Evolutionary conservation across 176 grass and related monocot genomes (phyloP), one percentile per base, ranked within the genome.

Genomic region (Luzula sylvatica): DNA sequence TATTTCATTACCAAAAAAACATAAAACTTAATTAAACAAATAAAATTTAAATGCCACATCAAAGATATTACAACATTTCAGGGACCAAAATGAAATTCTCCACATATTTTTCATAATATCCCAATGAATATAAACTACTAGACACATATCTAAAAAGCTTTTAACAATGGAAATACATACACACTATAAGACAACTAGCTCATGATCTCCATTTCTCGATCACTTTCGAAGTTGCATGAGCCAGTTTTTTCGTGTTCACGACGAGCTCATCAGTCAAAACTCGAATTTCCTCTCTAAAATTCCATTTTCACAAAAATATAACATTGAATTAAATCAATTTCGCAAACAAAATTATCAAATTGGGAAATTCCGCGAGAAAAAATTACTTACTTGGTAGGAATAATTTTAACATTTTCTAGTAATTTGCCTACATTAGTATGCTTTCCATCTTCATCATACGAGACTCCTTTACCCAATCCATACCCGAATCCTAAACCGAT

Each of bases 401-500:
- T 57, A 41, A 65, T 69, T 61, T 54, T 55, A 28, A 58, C 43
- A 38, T 71, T 70, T 44, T 88, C 66, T 32, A 88, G 88, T 3
- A 95, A 24, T 56, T 79, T 95, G 9, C 90, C 83, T 30, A 95
- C 52, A 73, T 95, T 95, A 46, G 84, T 69, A 42, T 88, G 68
- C 45, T 47, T 75, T 68, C 56, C 63, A 25, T 67, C 70, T 55
- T 76, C 71, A 18, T 82, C 84, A 22, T 65, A 73, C 26, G 83
- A 62, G 6, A 82, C 52, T 68, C 83, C 83, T 72, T 95, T 88
- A 57, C 83, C 83, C 38, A 82, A 41, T 15, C 77, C 90, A 46
- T 88, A 88, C 54, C 84, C 84, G 73, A 88, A 86, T 27, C 80
- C 84, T 44, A 88, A 60, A 56, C 90, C 83, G 43, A 88, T 27